Base-by-base conservation (phyloP, 2,329 filamentous ascomycete genomes). In the Ilyonectria mors-panacis region DNA sequence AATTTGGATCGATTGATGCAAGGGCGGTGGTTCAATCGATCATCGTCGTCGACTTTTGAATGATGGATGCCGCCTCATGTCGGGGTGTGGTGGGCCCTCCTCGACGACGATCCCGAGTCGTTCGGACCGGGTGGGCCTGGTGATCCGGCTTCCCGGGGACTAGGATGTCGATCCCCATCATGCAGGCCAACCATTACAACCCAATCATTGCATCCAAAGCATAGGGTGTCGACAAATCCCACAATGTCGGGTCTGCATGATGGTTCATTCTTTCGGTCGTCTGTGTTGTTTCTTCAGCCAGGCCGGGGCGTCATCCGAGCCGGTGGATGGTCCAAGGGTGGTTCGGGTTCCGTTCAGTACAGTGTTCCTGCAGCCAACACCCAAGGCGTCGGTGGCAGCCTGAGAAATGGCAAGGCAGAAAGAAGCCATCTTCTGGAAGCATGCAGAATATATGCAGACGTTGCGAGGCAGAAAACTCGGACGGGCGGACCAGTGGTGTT, bases 61-160 rank as follows among this genome's bases (percentile, higher is more conserved):
- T 42, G 12, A 21, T 28, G 23, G 23, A 21, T 15, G 6, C 44
- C n/a, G 17, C 39, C 33, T 42, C 21, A 42, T n/a, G 28, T 60
- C 53, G 35, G 44, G n/a, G 21, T 39, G 9, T 28, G 21, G 45
- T 57, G 57, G 63, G 28, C 33, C 48, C 17, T 39, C 19, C 42
- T 63, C 33, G 19, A 47, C 47, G 51, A 57, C 37, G 57, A 56
- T 56, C 44, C 50, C 30, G 50, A 65, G 28, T 51, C 44, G 56
- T 42, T 61, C 63, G 50, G 30, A 26, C 47, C 28, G 28, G 37
- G 60, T 63, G 54, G 61, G 54, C 37, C 61, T 64, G 54, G 37
- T 28, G 35, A 45, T 39, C 54, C 30, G 58, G 47, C 30, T 12
- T 51, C 33, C 30, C 50, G 57, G 63, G 58, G 23, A n/a, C 21